Evolutionary conservation across 1,284 basidiomycete species (phyloP).

Genomic region (Cutaneotrichosporon dermatis): DNA sequence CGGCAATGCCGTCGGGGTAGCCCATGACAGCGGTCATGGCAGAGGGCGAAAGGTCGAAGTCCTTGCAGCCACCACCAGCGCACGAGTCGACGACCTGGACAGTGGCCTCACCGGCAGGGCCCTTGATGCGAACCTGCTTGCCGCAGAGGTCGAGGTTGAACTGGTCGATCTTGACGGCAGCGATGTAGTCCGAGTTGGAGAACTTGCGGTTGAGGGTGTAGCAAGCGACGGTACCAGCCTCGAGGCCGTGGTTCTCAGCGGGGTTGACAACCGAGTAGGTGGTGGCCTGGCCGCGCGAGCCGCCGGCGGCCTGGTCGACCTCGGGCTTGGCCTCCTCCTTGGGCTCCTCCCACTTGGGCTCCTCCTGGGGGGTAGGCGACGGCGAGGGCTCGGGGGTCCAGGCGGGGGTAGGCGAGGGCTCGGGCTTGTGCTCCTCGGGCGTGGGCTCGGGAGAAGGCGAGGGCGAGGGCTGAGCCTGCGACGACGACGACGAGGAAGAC

Average conservation of each 20-base stretch:
- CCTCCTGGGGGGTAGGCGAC: background rate
- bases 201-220: background rate
- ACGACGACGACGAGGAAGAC: too few relatives aligned
- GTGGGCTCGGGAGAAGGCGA: background rate
- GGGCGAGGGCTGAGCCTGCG: background rate
- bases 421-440: background rate
- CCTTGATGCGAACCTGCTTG: background rate
- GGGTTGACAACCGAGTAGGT: constrained; percentile 7
- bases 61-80: background rate
- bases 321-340: background rate
- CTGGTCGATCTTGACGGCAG: background rate
- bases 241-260: constrained; percentile 10
- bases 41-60: constrained; percentile 3
- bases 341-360: background rate
- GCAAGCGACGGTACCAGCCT: constrained; percentile 4
- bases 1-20: background rate
- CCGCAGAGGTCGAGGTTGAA: background rate
- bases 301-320: background rate
- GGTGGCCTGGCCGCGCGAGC: background rate
- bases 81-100: constrained; percentile 9
- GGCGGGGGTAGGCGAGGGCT: background rate
- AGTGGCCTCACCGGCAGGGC: background rate
- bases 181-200: background rate
- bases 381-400: background rate
- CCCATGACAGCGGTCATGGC: background rate